A percentile compares a stretch with the other conserved stretches of the same genome.
Evolutionary conservation across 768 basidiomycete genomes (phyloP).

Genomic region (Termitomyces sp.): DNA sequence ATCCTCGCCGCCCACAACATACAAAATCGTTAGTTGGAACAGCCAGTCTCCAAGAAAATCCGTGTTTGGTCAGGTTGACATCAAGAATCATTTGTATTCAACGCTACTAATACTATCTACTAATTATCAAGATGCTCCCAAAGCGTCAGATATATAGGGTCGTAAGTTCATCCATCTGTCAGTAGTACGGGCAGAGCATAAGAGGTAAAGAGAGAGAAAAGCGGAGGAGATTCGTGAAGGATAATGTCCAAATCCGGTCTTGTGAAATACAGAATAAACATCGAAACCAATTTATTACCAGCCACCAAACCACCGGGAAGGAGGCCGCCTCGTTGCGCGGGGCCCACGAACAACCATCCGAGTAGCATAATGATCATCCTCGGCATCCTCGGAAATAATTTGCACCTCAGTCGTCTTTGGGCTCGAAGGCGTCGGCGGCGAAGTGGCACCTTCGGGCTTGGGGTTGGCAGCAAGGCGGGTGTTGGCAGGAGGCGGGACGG

Average conservation of each 20-base stretch:
- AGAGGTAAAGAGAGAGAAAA: conserved; percentile 8
- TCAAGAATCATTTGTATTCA: conserved; percentile 13
- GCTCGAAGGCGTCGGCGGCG: conserved; percentile 54
- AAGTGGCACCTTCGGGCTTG: conserved; percentile 56
- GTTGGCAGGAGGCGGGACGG: conserved; percentile 71
- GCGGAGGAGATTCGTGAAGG: conserved; percentile 2
- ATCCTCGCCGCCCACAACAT: conserved; percentile 14
- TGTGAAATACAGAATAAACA: conserved; percentile 28
- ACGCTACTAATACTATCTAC: conserved; percentile 34
- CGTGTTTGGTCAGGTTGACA: conserved; percentile 15
- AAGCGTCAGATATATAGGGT: conserved; percentile 22
- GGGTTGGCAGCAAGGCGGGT: conserved; percentile 74
- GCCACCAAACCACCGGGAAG: conserved; percentile 54
- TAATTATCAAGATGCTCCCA: conserved; percentile 18
- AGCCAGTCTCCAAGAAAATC: conserved; percentile 1
- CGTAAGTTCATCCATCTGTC: conserved; percentile 24
- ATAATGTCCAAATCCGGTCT: conserved; percentile 10
- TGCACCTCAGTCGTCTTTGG: conserved; percentile 75
- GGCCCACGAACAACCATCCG: conserved; percentile 40
- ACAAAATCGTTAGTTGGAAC: neutral
- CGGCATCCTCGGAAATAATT: conserved; percentile 54
- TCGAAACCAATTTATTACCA: conserved; percentile 38
- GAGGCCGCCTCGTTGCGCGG: conserved; percentile 42
- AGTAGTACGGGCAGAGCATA: conserved; percentile 8
- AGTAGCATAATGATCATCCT: conserved; percentile 29